Evolutionary conservation across 2,329 filamentous ascomycete species (phyloP), one percentile per base, ranked within the genome.

Genomic region (Diaporthe humulicola): DNA sequence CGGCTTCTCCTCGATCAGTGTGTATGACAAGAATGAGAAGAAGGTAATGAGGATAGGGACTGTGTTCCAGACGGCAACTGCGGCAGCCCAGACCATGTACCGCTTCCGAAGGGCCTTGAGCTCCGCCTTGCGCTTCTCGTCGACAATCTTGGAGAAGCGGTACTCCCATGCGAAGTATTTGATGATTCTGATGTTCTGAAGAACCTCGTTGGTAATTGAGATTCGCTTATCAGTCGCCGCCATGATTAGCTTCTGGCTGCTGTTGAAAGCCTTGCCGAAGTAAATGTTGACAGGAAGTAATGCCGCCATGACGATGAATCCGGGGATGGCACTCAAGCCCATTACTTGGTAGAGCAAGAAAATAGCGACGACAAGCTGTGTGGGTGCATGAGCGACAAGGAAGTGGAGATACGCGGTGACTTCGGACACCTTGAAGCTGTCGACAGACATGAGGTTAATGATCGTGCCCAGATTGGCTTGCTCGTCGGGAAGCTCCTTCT

Each of bases 91-190:
- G 52, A 98, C 88, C 77, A 98, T 91, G 85, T 98, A 99, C 75
- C 96, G 91, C 52, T 90, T 90, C 74, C 95, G 93, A 72, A 99
- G 85, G 42, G 95, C 91, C 79, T 90, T 92, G 70, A 99, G 88
- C 83, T 99, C 97, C 4, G 87, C 87, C 57, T 88, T 88, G 76
- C 97, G 92, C 86, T 98, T 98, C 82, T 98, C 96, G 76, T 97
- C 94, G 45, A 99, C 95, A 72, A 95, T 92, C 30, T 91, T 90
- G 74, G 94, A 91, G 82, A 98, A 99, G 3, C 96, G 93, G 79
- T 95, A 92, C 83, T 99, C 97, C 97, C 97, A 99, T 0, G 97
- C 96, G 82, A 99, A 99, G 84, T 97, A 99, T 82, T 99, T 99
- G 90, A 99, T 98, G 82, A 99, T 98, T 70, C 97, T 92, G 78